Evolutionary conservation across 768 basidiomycete species (phyloP), one percentile per base, ranked within the genome.

Genomic region (Phylloporus sp.): DNA sequence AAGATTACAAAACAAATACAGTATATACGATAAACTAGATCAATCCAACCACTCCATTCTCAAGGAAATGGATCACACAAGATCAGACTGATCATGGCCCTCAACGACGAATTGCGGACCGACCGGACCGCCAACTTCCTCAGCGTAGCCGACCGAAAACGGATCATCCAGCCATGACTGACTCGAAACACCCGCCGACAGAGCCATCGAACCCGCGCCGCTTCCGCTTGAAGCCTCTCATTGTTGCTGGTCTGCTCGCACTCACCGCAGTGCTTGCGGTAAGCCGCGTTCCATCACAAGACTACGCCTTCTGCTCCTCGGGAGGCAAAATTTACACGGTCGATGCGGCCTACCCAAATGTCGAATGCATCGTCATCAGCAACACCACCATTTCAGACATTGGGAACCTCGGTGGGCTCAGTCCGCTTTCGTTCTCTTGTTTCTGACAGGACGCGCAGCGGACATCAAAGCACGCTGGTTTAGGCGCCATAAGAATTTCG

Each of bases 321-420:
- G 56, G 63, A 1, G 56, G 62, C 20, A 74, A 67, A 33, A 81
- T 90, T 31, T 89, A 89, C 60, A 90, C 88, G 1, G 86, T 90
- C 0, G 79, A 87, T 53, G 59, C 71, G 9, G 41, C 54, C 2
- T 59, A 61, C 9, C 79, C 81, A 8, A 69, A 61, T 27, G 82
- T 78, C 3, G 73, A 84, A 54, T 88, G 86, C 52, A 68, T 88
- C n/a, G 66, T 77, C 28, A 71, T 87, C 10, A 69, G 65, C 47
- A 71, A 72, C 14, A 65, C 71, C 26, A 65, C 56, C 23, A 77
- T 90, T 26, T 41, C 64, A 17, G 74, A 71, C 14, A 63, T 72
- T 11, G 84, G 83, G 9, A 59, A 66, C 36, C 66, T 74, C 42
- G 70, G 81, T 83, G 56, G 5, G 71, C 61, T 28, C 27, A 22